Conservation (phyloP, 75 land plant species). For the Sequoia sempervirens region DNA sequence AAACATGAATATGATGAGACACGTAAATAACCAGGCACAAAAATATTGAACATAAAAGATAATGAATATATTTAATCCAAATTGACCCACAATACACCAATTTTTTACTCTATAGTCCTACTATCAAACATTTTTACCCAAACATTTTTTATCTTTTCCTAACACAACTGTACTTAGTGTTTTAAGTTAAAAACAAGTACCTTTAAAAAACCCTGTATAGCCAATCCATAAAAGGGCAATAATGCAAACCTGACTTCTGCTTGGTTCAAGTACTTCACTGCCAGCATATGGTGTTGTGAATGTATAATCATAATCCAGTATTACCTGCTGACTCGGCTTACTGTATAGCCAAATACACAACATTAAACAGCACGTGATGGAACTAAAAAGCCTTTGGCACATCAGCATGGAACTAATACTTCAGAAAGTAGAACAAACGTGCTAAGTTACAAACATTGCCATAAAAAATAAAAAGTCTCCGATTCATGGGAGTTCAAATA, state of each 20-base stretch:
- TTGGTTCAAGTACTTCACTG: constrained; percentile 54
- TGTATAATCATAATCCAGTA: constrained; percentile 96
- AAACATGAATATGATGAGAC: neutral
- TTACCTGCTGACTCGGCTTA: constrained; percentile 75
- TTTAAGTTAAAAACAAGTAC: neutral
- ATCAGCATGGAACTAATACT: neutral
- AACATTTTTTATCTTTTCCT: neutral
- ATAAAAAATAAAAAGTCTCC: neutral
- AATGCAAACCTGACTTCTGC: constrained; percentile 16
- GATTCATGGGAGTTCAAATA: neutral
- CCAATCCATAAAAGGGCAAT: neutral
- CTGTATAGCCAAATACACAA: constrained; percentile 34
- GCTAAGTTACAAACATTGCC: neutral
- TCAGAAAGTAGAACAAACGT: neutral
- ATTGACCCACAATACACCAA: neutral
- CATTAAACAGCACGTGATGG: neutral
- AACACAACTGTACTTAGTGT: neutral
- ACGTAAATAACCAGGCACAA: neutral
- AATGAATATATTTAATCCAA: neutral
- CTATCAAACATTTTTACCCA: neutral
- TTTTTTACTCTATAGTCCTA: neutral
- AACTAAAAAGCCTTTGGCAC: neutral
- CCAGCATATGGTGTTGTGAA: constrained; percentile 96
- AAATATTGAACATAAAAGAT: neutral
- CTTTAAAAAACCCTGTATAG: neutral